Evolutionary conservation across 2,329 filamentous ascomycete species (phyloP), one percentile per base, ranked within the genome.

Genomic region (Ophiosphaerella korrae): DNA sequence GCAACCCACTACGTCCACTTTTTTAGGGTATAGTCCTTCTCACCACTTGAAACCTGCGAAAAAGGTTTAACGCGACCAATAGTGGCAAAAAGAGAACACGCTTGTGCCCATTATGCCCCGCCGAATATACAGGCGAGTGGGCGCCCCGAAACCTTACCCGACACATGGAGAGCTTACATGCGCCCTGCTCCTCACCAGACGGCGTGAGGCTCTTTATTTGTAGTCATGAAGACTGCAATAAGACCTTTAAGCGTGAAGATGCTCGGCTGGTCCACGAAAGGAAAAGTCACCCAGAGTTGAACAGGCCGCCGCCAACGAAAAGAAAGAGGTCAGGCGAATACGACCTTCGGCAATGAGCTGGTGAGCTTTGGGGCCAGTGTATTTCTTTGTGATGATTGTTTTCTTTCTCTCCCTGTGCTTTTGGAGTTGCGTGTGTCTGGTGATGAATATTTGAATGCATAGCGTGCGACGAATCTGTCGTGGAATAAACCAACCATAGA

Each of bases 241-340:
- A 26, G n/a, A 47, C 44, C 1, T 52, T 52, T 21, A 21, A 35
- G 13, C 39, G 49, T 7, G 29, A 43, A 8, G 49, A 52, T 37
- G 49, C 49, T 29, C 29, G 31, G 2, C 24, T 52, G 13, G 38
- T 52, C 5, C 49, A 52, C 32, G 43, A 42, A 13, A 38, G 49
- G 18, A 16, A 35, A 26, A 52, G 43, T 32, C 49, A 52, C 39
- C 49, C 49, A 7, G 49, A 52, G 23, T 14, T 47, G 32, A 36
- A 52, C 13, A 18, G 39, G 12, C 44, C 49, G n/a, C 43, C 43
- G 21, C 24, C 49, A 18, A 47, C 34, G 23, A 47, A 43, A 23
- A 36, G 49, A 34, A 52, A 44, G 49, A 36, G 38, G 5, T 45
- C 32, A 4, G 42, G 34, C 11, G 48, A 46, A 9, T 26, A 44